Percentiles rank a stretch among this genome's conserved stretches.
Evolutionary conservation across 805 yeast species (phyloP).

Genomic region (Candida parachauliodes): DNA sequence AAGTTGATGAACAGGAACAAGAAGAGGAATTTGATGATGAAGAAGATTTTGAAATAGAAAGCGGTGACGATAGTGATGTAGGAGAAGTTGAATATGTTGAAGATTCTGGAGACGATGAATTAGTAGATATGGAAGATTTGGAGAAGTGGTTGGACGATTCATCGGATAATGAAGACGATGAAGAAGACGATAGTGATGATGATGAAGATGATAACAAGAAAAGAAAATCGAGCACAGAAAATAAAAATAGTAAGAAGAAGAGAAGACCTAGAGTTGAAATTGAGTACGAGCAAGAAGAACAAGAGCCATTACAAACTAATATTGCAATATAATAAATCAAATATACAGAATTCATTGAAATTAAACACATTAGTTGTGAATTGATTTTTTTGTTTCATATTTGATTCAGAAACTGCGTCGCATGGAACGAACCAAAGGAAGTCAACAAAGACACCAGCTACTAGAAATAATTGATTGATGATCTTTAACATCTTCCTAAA

Average conservation of each 20-base stretch:
- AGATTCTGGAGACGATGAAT: slow-evolving; percentile 83
- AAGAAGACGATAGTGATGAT: slow-evolving; percentile 28
- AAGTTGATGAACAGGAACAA: slow-evolving; percentile 51
- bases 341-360: background rate
- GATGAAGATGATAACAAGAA: slow-evolving; percentile 32
- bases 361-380: too few species aligned
- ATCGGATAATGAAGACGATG: slow-evolving; percentile 34
- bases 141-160: slow-evolving; percentile 75
- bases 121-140: slow-evolving; percentile 90
- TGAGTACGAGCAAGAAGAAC: slow-evolving; percentile 77
- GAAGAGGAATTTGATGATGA: slow-evolving; percentile 64
- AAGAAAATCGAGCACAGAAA: slow-evolving; percentile 28
- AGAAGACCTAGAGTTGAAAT: slow-evolving; percentile 66
- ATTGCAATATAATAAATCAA: slow-evolving; percentile 19
- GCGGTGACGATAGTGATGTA: slow-evolving; percentile 52
- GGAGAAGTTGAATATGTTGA: slow-evolving; percentile 87
- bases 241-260: slow-evolving; percentile 26
- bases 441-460: too few species aligned
- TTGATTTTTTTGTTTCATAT: too few species aligned
- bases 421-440: too few species aligned
- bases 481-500: too few species aligned
- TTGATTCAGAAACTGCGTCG: too few species aligned
- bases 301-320: slow-evolving; percentile 31
- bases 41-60: slow-evolving; percentile 46
- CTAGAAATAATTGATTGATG: too few species aligned